A percentile compares a stretch with the other conserved stretches of the same genome.
phyloP scores from a whole-genome alignment of 768 basidiomycete species.

The Podaxis sp. region DNA sequence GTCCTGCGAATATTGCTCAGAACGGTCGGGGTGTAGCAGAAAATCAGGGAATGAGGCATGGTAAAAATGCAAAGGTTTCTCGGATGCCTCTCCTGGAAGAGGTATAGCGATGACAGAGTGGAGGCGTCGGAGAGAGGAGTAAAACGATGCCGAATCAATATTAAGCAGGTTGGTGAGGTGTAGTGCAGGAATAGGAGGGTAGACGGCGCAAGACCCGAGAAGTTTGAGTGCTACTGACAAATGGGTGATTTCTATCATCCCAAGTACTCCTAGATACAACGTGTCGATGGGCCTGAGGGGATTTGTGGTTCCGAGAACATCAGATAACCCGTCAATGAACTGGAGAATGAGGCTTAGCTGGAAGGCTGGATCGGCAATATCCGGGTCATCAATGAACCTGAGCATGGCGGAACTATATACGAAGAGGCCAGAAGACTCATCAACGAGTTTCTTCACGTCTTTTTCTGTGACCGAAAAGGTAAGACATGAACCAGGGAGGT shows the following conservation, averaged over 20 bases:
- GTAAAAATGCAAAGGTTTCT: not conserved
- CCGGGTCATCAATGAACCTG: slow-evolving; percentile 17
- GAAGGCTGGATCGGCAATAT: not conserved
- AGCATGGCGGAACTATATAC: slow-evolving; percentile 13
- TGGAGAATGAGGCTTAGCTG: not conserved
- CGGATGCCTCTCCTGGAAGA: not conserved
- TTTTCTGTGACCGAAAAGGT: not conserved
- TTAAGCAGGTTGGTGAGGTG: not conserved
- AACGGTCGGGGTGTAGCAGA: not conserved
- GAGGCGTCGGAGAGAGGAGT: not conserved
- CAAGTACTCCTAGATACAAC: not conserved
- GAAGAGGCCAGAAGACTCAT: slow-evolving; percentile 15
- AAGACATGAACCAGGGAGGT: not conserved
- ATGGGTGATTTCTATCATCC: not conserved
- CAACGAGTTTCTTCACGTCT: slow-evolving; percentile 11
- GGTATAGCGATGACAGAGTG: not conserved
- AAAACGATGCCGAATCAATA: not conserved
- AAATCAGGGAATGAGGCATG: not conserved
- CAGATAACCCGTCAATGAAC: not conserved
- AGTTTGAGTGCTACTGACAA: not conserved
- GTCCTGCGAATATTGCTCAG: not conserved
- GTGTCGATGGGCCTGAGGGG: not conserved
- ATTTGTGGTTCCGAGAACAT: not conserved
- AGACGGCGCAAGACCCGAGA: not conserved
- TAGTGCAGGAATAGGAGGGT: not conserved